Conservation (phyloP, 148 eudicot genomes). For the Silene uniflora region DNA sequence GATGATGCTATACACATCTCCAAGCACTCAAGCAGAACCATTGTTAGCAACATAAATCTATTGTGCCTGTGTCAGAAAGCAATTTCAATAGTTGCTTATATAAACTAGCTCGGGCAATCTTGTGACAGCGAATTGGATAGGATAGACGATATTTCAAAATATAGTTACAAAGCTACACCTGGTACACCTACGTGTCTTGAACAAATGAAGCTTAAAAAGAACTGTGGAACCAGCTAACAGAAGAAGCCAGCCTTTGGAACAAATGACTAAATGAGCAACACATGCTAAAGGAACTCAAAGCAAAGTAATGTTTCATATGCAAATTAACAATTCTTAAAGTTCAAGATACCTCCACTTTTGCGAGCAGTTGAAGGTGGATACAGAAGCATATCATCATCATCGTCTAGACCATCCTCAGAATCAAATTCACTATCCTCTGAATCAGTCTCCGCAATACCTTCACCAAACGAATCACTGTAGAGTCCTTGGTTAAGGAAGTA, state of each 20-base stretch:
- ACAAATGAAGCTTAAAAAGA: neutral
- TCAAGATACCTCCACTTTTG: conserved; percentile 75
- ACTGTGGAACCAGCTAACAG: neutral
- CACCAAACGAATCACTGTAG: conserved; percentile 56
- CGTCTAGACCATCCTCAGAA: conserved; percentile 33
- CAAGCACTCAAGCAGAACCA: too few species aligned
- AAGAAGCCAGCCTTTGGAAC: neutral
- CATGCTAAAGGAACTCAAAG: neutral
- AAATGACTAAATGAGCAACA: neutral
- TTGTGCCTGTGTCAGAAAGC: too few species aligned
- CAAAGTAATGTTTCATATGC: neutral
- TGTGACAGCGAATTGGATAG: too few species aligned
- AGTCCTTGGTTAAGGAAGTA: conserved; percentile 46
- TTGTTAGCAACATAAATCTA: too few species aligned
- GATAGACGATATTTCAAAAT: too few species aligned
- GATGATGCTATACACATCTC: too few species aligned
- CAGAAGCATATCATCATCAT: conserved; percentile 40
- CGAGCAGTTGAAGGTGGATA: conserved; percentile 45
- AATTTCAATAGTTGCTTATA: too few species aligned
- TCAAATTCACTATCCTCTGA: conserved; percentile 46
- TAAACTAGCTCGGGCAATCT: too few species aligned
- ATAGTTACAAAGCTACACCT: too few species aligned
- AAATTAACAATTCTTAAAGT: neutral
- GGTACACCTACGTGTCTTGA: neutral
- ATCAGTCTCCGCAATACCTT: conserved; percentile 37